Evolutionary conservation across 768 basidiomycete species (phyloP).

Genomic region (Dioszegia aurantiaca): DNA sequence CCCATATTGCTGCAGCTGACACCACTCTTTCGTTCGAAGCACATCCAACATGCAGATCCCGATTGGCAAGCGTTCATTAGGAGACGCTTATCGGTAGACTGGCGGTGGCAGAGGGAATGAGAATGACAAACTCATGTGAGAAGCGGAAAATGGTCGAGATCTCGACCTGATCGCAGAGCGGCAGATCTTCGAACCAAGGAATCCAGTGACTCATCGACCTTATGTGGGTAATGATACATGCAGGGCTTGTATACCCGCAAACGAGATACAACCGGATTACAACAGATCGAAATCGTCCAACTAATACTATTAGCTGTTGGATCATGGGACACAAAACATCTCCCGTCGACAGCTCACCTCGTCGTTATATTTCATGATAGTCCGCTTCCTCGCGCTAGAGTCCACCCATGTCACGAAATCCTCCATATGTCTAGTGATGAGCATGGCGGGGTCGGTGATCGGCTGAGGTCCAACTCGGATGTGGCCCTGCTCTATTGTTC

Average conservation of each 20-base stretch:
- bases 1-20: too few relatives aligned
- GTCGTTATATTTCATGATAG: constrained; percentile 93
- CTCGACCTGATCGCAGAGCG: neutral
- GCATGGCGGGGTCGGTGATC: constrained; percentile 90
- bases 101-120: too few relatives aligned
- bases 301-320: constrained; percentile 53
- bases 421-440: constrained; percentile 96
- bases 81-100: too few relatives aligned
- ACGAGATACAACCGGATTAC: constrained; percentile 47
- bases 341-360: constrained; percentile 73
- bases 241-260: neutral
- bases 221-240: too few relatives aligned
- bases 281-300: constrained; percentile 92
- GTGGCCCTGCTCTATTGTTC: constrained; percentile 97
- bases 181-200: neutral
- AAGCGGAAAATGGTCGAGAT: neutral
- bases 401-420: constrained; percentile 99
- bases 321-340: too few relatives aligned
- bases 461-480: constrained; percentile 94
- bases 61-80: too few relatives aligned
- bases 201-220: too few relatives aligned
- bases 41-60: too few relatives aligned
- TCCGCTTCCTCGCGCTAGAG: constrained; percentile 92
- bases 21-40: too few relatives aligned
- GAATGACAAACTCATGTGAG: too few relatives aligned